Base-by-base conservation (phyloP, 2,329 filamentous ascomycete species). In the Penicillium hordei region DNA sequence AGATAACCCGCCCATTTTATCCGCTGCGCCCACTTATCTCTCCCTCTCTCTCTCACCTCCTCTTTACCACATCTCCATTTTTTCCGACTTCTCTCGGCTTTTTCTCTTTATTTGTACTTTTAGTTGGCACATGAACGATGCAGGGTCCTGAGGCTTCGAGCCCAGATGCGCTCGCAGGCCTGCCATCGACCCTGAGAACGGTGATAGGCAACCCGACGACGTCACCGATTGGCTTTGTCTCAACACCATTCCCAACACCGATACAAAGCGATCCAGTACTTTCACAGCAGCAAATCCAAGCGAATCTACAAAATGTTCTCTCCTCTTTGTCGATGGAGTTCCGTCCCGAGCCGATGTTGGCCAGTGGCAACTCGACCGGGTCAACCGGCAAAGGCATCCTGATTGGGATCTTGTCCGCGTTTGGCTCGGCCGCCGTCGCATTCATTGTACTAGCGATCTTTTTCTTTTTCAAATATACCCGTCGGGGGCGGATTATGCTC, bases 401-500 rank as follows among this genome's bases (percentile, higher is more conserved):
- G 75, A 97, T 99, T 74, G 94, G 93, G 66, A 87, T 99, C 71
- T 83, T 97, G 61, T 96, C 93, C 39, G 95, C 93, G 15, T 93
- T 97, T 76, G 93, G 92, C 61, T 96, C 93, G 39, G 93, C 93
- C 44, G 85, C 90, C 33, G 81, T 97, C 57, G 91, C 96, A 61
- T 88, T 90, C 57, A 75, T 95, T 61, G 81, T 95, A 58, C 87
- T 93, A 67, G 81, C 89, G 53, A 79, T 94, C 71, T 86, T 97
- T 72, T 97, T 96, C 77, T 94, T 97, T 79, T 94, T 97, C 76
- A 86, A 90, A 77, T 95, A 95, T 75, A 97, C 93, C 38, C 86
- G 83, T 54, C 89, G 89, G 50, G 93, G 93, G 43, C 86, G 93
- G 66, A 97, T 99, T 71, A 86, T 97, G 62, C 84, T 99, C 66